Percentiles rank a stretch among this genome's conserved stretches.
These are phyloP conservation scores for Cladosporium austrohemisphaericum DNA, from an alignment of 2,329 filamentous ascomycete genomes.

Conservation along the genomic window DNA sequence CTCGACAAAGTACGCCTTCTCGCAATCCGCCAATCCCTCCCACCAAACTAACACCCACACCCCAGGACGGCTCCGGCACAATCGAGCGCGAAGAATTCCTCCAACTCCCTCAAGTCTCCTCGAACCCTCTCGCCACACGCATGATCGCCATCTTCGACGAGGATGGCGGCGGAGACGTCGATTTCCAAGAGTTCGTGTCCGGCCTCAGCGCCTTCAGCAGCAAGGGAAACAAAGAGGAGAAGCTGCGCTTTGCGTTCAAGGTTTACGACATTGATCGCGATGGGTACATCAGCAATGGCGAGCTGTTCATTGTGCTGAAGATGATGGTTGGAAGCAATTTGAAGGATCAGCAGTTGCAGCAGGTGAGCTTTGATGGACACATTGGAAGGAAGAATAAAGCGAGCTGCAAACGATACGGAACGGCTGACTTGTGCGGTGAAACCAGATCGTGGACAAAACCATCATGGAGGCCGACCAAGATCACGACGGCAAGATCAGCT, in stretches of 20 bases:
- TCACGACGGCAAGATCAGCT: conserved; percentile 95
- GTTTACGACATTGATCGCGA: conserved; percentile 99
- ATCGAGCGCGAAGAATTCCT: conserved; percentile 99
- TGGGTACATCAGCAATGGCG: conserved; percentile 97
- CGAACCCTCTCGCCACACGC: conserved; percentile 92
- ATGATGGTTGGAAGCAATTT: conserved; percentile 99
- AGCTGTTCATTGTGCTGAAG: conserved; percentile 98
- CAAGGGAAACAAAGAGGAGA: conserved; percentile 99
- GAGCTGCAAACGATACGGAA: neutral
- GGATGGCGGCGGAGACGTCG: conserved; percentile 94
- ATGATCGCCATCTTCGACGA: conserved; percentile 99
- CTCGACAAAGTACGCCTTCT: conserved; percentile 76
- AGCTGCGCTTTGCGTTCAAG: conserved; percentile 95
- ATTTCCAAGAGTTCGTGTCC: conserved; percentile 98
- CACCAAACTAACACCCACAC: conserved; percentile 1
- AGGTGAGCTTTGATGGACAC: conserved; percentile 41
- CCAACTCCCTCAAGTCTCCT: conserved; percentile 92
- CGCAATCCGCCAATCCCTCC: neutral
- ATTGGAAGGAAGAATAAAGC: neutral
- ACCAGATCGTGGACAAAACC: conserved; percentile 96
- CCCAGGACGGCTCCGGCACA: conserved; percentile 90
- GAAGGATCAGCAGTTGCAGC: conserved; percentile 97
- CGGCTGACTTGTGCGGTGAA: neutral
- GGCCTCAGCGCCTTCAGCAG: conserved; percentile 92
- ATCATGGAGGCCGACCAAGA: conserved; percentile 99